Percentiles rank a stretch among this genome's conserved stretches.
Conservation (phyloP, 1,284 basidiomycete species). For the Golubevia pallescens region DNA sequence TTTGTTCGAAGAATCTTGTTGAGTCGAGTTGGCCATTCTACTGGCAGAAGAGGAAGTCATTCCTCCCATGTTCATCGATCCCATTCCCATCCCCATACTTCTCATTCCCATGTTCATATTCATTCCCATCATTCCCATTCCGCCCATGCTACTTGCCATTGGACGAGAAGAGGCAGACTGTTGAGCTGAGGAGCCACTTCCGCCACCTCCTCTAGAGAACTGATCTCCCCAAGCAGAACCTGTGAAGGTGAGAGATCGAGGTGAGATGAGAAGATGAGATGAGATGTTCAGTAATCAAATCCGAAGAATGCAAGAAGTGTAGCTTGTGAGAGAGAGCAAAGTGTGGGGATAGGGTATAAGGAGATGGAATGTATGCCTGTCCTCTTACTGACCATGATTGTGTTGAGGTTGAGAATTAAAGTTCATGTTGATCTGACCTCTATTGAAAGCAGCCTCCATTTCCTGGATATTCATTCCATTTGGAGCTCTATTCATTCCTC, state of each 20-base stretch:
- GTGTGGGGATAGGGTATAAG: too few relatives aligned
- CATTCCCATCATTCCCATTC: background rate
- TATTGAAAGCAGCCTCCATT: slow-evolving; percentile 40
- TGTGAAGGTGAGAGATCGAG: background rate
- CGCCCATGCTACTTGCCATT: slow-evolving; percentile 3
- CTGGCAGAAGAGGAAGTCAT: slow-evolving; percentile 13
- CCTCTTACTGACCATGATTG: slow-evolving; percentile 3
- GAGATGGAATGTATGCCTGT: too few relatives aligned
- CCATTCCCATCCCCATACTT: slow-evolving; percentile 30
- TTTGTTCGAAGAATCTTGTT: slow-evolving; percentile 11
- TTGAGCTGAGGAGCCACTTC: slow-evolving; percentile 6
- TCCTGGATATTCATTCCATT: slow-evolving; percentile 12
- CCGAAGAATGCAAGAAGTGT: too few relatives aligned
- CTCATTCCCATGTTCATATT: slow-evolving; percentile 27
- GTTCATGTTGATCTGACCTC: slow-evolving; percentile 11
- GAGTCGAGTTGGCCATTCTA: slow-evolving; percentile 5
- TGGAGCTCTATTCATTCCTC: slow-evolving; percentile 1
- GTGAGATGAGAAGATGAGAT: background rate
- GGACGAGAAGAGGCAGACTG: slow-evolving; percentile 1
- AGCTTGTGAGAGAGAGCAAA: too few relatives aligned
- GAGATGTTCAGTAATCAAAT: too few relatives aligned
- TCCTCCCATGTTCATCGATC: slow-evolving; percentile 20
- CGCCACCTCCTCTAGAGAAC: slow-evolving; percentile 11
- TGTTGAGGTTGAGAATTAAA: too few relatives aligned
- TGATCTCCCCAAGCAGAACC: slow-evolving; percentile 41